Evolutionary conservation across 73 alveolate genomes (phyloP).

Genomic region (Paramecium sonneborni): DNA sequence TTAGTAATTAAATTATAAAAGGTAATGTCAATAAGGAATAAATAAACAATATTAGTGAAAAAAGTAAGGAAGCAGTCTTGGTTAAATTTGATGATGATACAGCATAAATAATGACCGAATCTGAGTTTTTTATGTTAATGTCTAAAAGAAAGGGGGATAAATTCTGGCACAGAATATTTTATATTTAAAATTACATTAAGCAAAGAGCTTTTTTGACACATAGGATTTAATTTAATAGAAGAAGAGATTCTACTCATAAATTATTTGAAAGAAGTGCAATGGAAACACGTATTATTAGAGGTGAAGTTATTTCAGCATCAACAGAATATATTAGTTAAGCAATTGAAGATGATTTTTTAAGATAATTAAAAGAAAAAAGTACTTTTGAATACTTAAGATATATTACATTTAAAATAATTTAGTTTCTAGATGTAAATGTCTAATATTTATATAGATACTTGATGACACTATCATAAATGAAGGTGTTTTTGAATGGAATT

Average conservation of each 20-base stretch:
- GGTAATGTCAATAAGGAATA: neutral
- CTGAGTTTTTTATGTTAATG: conserved; percentile 17
- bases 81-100: conserved; percentile 18
- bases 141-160: neutral
- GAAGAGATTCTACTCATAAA: neutral
- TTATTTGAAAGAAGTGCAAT: conserved; percentile 19
- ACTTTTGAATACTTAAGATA: neutral
- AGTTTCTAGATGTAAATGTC: neutral
- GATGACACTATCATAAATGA: neutral
- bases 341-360: neutral
- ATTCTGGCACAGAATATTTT: neutral
- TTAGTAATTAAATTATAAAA: neutral
- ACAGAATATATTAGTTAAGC: neutral
- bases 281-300: neutral
- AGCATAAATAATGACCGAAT: conserved; percentile 12
- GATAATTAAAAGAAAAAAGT: neutral
- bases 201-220: neutral
- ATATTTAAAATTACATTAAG: neutral
- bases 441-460: neutral
- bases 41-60: neutral
- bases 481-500: conserved; percentile 19
- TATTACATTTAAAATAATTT: neutral
- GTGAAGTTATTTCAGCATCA: neutral
- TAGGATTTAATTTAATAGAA: conserved; percentile 2
- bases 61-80: conserved; percentile 4